These are phyloP conservation scores for Bifiguratus adelaidae DNA, from an alignment of 192 early-diverging fungal species.

Conservation along the genomic window DNA sequence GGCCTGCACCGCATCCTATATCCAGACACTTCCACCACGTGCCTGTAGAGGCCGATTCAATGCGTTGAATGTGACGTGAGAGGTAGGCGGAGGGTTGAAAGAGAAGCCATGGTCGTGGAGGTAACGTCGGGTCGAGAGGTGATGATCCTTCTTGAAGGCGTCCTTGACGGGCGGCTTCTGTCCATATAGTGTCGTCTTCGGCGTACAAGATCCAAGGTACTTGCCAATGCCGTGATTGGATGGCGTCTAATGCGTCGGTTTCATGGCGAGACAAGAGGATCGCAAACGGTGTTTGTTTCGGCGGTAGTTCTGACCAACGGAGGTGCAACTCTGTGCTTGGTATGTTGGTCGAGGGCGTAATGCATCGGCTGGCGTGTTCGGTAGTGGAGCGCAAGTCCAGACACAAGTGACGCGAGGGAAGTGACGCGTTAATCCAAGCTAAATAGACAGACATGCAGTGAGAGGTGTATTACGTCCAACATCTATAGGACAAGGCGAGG, in stretches of 20 bases:
- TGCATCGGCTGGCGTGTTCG: slow-evolving; percentile 3
- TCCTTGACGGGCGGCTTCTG: background rate
- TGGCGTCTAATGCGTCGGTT: slow-evolving; percentile 1
- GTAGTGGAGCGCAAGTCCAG: slow-evolving; percentile 16
- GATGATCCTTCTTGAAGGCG: background rate
- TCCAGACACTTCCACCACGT: slow-evolving; percentile 15
- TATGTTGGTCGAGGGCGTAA: slow-evolving; percentile 26
- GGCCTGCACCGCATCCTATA: slow-evolving; percentile 26
- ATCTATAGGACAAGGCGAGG: too few relatives aligned
- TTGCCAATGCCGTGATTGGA: slow-evolving; percentile 19
- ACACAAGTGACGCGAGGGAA: slow-evolving; percentile 5
- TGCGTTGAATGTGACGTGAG: slow-evolving; percentile 3
- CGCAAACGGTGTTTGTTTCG: slow-evolving; percentile 24
- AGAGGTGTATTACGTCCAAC: too few relatives aligned
- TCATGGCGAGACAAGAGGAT: slow-evolving; percentile 13
- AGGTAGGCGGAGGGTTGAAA: slow-evolving; percentile 23
- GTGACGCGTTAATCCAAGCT: slow-evolving; percentile 6
- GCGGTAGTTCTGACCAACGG: slow-evolving; percentile 20
- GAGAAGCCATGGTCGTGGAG: slow-evolving; percentile 5
- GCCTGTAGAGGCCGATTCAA: slow-evolving; percentile 8
- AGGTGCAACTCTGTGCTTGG: slow-evolving; percentile 9
- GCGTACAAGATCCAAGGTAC: slow-evolving; percentile 15
- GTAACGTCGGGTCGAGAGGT: background rate
- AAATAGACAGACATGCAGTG: too few relatives aligned
- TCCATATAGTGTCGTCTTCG: slow-evolving; percentile 4